Evolutionary conservation across 208 protist genomes (phyloP), one percentile per base, ranked within the genome.

Genomic region (Wallacemonas sp.): DNA sequence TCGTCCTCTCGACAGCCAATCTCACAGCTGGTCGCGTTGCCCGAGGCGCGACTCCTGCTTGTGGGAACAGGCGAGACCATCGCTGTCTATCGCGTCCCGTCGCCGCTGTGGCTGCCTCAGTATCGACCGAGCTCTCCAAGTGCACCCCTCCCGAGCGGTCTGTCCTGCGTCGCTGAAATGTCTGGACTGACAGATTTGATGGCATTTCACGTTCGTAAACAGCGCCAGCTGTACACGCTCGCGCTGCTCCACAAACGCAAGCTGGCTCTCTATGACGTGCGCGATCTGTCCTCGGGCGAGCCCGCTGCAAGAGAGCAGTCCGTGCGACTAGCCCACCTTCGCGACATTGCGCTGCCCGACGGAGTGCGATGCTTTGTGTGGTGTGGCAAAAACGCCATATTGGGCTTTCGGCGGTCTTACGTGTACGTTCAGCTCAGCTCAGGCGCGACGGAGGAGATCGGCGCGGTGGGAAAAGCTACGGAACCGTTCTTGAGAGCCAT

Each of bases 381-480:
- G 86, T 67, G 74, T 27, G 80, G 80, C 8, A 72, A 78, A 38
- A 80, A 76, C 59, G 56, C 88, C 12, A 41, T 93, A 0, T 41
- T 93, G 33, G 77, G 77, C 21, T 80, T 82, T 21, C 77, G 80
- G 12, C 81, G 79, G 56, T 66, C 77, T n/a, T 86, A 86, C 69
- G 31, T 58, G 30, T 62, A 63, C 15, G 2, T 82, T 47, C 62
- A 69, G 36, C 44, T 75, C 68, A 53, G 27, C 45, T 53, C 62
- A 5, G 47, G 27, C 51, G 30, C 28, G 14, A 60, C 46, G 0
- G 77, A 78, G 22, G 62, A 45, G 24, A 51, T 82, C 8, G 58
- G 64, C 49, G 39, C 22, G 5, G 49, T 68, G 3, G 63, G 63
- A 8, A 47, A 36, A 4, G 15, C 49, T 2, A 27, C 19, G 15